Conservation (phyloP, 2,329 filamentous ascomycete species). For the Cytospora paraplurivora region DNA sequence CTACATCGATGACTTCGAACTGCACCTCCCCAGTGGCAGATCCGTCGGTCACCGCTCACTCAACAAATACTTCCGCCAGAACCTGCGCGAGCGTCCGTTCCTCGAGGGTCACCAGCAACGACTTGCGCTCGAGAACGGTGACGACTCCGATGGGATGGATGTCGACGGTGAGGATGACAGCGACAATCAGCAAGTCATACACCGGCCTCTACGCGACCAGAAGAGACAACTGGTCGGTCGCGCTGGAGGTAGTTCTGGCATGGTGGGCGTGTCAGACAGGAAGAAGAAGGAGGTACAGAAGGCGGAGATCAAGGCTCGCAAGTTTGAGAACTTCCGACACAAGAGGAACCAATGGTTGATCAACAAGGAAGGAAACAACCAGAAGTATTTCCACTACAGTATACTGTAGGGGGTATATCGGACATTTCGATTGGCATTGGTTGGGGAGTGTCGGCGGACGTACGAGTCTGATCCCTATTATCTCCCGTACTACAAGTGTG, state of each 20-base stretch:
- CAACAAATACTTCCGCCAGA: slow-evolving; percentile 88
- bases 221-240: slow-evolving; percentile 64
- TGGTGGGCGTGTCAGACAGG: slow-evolving; percentile 74
- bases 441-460: background rate
- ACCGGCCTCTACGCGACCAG: slow-evolving; percentile 40
- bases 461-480: background rate
- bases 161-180: slow-evolving; percentile 45
- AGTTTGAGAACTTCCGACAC: slow-evolving; percentile 62
- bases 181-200: slow-evolving; percentile 38
- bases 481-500: background rate
- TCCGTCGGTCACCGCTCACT: slow-evolving; percentile 88
- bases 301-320: slow-evolving; percentile 69
- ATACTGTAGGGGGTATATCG: slow-evolving; percentile 43
- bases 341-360: slow-evolving; percentile 69
- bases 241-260: slow-evolving; percentile 72
- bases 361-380: slow-evolving; percentile 74
- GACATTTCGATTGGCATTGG: background rate
- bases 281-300: slow-evolving; percentile 70
- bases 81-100: slow-evolving; percentile 81
- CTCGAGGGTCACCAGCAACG: slow-evolving; percentile 63
- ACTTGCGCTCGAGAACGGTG: slow-evolving; percentile 57
- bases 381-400: slow-evolving; percentile 61
- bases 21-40: slow-evolving; percentile 87
- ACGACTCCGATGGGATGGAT: slow-evolving; percentile 39
- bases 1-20: slow-evolving; percentile 89